Evolutionary conservation across 1,139 yeast genomes (phyloP), one percentile per base, ranked within the genome.

Genomic region (Blastobotrys buckinghamii): DNA sequence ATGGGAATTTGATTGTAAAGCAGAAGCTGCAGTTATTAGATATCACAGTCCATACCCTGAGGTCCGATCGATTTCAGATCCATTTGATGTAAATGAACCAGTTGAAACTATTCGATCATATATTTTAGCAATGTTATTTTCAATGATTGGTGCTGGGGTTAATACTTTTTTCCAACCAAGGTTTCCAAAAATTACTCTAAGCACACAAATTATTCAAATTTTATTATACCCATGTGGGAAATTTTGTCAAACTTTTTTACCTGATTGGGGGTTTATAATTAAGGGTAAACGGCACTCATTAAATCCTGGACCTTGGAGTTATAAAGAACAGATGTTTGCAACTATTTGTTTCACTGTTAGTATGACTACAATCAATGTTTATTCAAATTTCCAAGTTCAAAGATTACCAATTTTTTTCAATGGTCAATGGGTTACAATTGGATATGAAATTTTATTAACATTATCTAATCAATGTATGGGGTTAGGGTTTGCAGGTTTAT

Each of bases 251-350:
- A 49, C 50, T 19, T 49, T 65, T 34, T 53, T 81, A 15, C 87
- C 87, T 12, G 73, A 73, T 49, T 69, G 74, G 73, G 74, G 73
- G 16, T 61, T 78, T 59, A 70, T 59, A 39, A 63, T 62, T 53
- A 66, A 64, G 55, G 76, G 72, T 39, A 60, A 56, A 49, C 68
- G 69, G 49, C 52, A 65, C 59, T 64, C 77, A 46, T 58, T 79
- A 58, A 74, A 82, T 64, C 81, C 82, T 1, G 83, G 83, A 6
- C 81, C 81, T 7, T 84, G 87, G 84, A 69, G 75, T 34, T 74
- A 70, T 59, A 84, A 84, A 64, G 92, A 84, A 60, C 88, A 83
- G 69, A 79, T 80, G 81, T 68, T 79, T 53, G 71, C 79, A 2
- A 76, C 84, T 6, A 50, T 76, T 39, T 66, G 74, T 53, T 72